phyloP scores from a whole-genome alignment of 192 early-diverging fungal genomes.

The Backusella morwellensis region DNA sequence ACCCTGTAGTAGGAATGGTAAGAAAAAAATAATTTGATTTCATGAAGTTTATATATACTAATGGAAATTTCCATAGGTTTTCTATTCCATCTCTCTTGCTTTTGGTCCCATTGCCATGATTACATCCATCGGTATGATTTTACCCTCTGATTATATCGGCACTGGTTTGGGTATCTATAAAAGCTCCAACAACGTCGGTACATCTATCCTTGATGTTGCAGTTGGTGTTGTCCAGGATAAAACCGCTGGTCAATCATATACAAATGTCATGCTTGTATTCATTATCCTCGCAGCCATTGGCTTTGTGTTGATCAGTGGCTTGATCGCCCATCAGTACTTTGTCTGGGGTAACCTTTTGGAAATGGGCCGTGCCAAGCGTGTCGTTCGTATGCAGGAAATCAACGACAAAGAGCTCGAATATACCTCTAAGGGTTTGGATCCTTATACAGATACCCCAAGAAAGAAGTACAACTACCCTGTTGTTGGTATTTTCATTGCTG shows the following conservation, averaged over 20 bases:
- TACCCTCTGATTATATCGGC: constrained; percentile 54
- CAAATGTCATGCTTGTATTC: constrained; percentile 29
- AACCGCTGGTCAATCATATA: constrained; percentile 25
- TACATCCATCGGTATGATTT: constrained; percentile 55
- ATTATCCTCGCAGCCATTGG: constrained; percentile 24
- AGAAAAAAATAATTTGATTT: no score
- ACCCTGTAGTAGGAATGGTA: constrained; percentile 48
- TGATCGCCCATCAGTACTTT: constrained; percentile 10
- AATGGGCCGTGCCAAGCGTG: constrained; percentile 14
- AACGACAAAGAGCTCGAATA: constrained; percentile 23
- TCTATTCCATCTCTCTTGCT: constrained; percentile 57
- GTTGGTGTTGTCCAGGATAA: constrained; percentile 60
- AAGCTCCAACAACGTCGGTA: constrained; percentile 58
- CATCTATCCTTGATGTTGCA: constrained; percentile 62
- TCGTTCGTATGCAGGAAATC: constrained; percentile 29
- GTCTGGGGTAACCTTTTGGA: constrained; percentile 21
- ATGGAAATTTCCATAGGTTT: constrained; percentile 7
- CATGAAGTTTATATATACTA: no score
- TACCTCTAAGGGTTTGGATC: constrained; percentile 28
- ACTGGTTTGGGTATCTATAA: constrained; percentile 65
- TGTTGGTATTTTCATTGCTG: constrained; percentile 14
- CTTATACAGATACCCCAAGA: constrained; percentile 11
- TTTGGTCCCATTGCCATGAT: constrained; percentile 60
- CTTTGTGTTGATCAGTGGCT: constrained; percentile 19
- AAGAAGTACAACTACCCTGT: constrained; percentile 16